These are phyloP conservation scores for Farysia itapuensis DNA, from an alignment of 1,284 basidiomycete genomes.

Conservation along the genomic window DNA sequence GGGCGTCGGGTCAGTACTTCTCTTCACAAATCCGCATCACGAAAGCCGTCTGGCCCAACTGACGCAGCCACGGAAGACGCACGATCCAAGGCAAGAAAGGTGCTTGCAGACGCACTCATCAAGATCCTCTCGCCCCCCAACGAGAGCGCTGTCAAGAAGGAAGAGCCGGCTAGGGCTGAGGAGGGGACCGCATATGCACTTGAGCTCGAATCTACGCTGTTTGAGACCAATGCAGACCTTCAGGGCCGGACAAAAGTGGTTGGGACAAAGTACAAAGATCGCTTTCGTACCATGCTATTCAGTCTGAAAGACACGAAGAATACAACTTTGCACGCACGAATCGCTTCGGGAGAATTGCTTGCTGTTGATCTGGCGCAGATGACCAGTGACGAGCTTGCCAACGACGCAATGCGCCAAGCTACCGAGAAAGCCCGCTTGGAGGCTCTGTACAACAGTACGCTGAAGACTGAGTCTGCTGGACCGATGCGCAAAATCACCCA, in stretches of 20 bases:
- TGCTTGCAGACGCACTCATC: constrained; percentile 4
- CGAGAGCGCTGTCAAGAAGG: background rate
- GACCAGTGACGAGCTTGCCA: constrained; percentile 54
- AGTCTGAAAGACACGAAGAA: constrained; percentile 57
- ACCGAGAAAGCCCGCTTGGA: constrained; percentile 52
- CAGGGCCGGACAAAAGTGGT: constrained; percentile 12
- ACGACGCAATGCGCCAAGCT: constrained; percentile 50
- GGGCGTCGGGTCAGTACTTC: background rate
- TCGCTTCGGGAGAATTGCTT: constrained; percentile 42
- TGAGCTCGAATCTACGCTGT: constrained; percentile 39
- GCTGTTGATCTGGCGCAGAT: constrained; percentile 46
- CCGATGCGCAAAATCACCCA: constrained; percentile 58
- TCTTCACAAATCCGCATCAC: background rate
- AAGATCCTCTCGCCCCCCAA: constrained; percentile 2
- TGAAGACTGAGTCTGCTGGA: constrained; percentile 40
- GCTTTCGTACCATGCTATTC: constrained; percentile 55
- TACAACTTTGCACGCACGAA: constrained; percentile 47
- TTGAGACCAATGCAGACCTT: constrained; percentile 30
- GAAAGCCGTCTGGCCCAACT: background rate
- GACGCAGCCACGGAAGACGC: constrained; percentile 1
- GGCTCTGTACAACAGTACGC: constrained; percentile 46
- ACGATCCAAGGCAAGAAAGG: constrained; percentile 3
- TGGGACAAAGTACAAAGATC: constrained; percentile 48
- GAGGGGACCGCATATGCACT: constrained; percentile 19
- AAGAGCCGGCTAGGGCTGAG: constrained; percentile 1